Conservation (phyloP, 1,284 basidiomycete species). For the Ceratobasidium sp. region DNA sequence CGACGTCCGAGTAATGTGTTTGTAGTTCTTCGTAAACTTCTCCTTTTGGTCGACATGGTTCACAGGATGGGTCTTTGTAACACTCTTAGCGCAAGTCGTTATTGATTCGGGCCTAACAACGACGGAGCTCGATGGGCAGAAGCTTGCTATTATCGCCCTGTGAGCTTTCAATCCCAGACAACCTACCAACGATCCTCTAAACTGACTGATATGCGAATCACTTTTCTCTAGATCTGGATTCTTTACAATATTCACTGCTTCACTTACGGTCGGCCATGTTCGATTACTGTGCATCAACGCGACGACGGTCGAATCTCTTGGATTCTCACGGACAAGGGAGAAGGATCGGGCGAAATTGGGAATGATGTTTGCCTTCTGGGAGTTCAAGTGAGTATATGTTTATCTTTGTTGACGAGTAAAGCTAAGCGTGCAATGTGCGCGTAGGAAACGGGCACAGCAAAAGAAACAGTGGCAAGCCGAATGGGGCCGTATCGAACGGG, state of each 20-base stretch:
- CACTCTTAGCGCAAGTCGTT: conserved; percentile 67
- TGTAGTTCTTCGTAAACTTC: conserved; percentile 80
- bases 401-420: not conserved
- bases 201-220: not conserved
- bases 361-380: conserved; percentile 62
- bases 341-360: conserved; percentile 69
- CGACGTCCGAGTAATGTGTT: conserved; percentile 6
- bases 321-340: conserved; percentile 68
- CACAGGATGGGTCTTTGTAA: conserved; percentile 71
- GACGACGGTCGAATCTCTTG: conserved; percentile 84
- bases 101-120: conserved; percentile 39
- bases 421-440: conserved; percentile 2
- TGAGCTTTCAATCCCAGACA: conserved; percentile 55
- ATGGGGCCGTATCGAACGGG: conserved; percentile 79
- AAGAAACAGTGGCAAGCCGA: conserved; percentile 75
- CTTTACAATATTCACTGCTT: conserved; percentile 77
- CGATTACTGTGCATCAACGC: conserved; percentile 73
- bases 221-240: conserved; percentile 64
- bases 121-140: conserved; percentile 69
- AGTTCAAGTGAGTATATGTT: conserved; percentile 62
- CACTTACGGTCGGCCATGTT: conserved; percentile 72
- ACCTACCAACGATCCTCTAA: conserved; percentile 12
- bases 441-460: conserved; percentile 31
- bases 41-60: conserved; percentile 69
- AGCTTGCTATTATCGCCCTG: conserved; percentile 76